Base-by-base conservation (phyloP, 805 yeast species). In the Pichia nanzhaoensis region DNA sequence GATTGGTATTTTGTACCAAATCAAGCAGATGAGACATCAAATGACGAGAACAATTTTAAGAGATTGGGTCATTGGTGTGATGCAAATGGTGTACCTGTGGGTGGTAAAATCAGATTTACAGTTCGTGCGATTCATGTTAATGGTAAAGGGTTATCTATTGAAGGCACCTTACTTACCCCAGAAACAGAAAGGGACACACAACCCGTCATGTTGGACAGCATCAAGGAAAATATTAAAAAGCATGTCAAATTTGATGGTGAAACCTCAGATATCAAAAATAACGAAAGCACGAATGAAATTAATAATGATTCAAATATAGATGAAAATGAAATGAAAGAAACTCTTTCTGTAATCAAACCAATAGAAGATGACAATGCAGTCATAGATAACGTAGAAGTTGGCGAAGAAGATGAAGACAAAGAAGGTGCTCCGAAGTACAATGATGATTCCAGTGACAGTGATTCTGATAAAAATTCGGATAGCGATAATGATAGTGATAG, bases 21-120 rank as follows among this genome's bases (percentile, higher is more conserved):
- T 55, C 88, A 87, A 59, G 80, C 73, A 20, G 91, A 84, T 55
- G 87, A 78, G 51, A 24, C 45, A 27, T 24, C 21, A 20, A 14
- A 48, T 12, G 60, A 47, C 16, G 57, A 44, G n/a, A 36, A 27
- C 19, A 38, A 37, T 5, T 46, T 46, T 14, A 57, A 51, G 47
- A 81, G 89, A 0, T 69, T 85, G 52, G 99, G 99, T 1, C 77
- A 84, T 61, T 91, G 99, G 99, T 71, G 71, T 12, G 96, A 91
- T 61, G 84, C 71, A 36, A 69, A 77, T 46, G 95, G 83, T 13
- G 69, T 74, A 37, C 79, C 82, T 44, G 70, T 93, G 17, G 96
- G 84, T 53, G 97, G 96, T 4, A 88, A 87, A 63, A 64, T 91
- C 41, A 73, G 71, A 54, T 89, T 93, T 63, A 78, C 80, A 2